Evolutionary conservation across 106 monocot species (phyloP).

Genomic region (Xerophyta viscosa): DNA sequence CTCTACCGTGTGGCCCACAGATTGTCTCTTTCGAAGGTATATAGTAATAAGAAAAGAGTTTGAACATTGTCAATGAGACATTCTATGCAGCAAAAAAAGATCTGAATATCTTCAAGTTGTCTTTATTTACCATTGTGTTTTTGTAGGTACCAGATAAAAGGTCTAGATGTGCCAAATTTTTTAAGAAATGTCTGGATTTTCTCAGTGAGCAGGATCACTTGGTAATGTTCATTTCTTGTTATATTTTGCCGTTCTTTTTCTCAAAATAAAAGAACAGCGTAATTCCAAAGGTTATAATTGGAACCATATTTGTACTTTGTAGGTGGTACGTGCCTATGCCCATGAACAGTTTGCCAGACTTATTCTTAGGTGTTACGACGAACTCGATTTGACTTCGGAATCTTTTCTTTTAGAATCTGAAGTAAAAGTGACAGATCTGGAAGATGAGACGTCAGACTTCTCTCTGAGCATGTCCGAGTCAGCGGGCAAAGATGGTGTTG

Average conservation of each 20-base stretch:
- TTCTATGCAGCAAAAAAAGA: too few relatives aligned
- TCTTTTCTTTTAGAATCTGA: conserved; percentile 67
- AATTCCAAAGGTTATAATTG: too few relatives aligned
- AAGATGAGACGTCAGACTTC: conserved; percentile 71
- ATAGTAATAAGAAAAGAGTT: neutral
- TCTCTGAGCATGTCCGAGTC: conserved; percentile 45
- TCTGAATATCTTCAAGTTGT: neutral
- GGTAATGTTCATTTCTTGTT: conserved; percentile 28
- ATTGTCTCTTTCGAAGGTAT: conserved; percentile 87
- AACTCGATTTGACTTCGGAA: conserved; percentile 77
- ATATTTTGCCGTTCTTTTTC: neutral
- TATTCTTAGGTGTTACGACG: conserved; percentile 84
- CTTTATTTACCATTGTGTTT: conserved; percentile 2
- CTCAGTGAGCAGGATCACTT: conserved; percentile 78
- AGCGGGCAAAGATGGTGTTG: conserved; percentile 13
- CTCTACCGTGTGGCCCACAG: conserved; percentile 92
- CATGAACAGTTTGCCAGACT: conserved; percentile 98
- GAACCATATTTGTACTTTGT: neutral
- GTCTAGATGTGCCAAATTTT: conserved; percentile 73
- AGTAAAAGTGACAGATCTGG: conserved; percentile 65
- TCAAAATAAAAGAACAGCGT: neutral
- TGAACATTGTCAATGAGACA: too few relatives aligned
- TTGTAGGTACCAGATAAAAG: conserved; percentile 60
- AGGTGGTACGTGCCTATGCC: conserved; percentile 92
- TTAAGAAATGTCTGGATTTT: conserved; percentile 85